Evolutionary conservation across 805 yeast genomes (phyloP).

Genomic region (Hanseniaspora vineae): DNA sequence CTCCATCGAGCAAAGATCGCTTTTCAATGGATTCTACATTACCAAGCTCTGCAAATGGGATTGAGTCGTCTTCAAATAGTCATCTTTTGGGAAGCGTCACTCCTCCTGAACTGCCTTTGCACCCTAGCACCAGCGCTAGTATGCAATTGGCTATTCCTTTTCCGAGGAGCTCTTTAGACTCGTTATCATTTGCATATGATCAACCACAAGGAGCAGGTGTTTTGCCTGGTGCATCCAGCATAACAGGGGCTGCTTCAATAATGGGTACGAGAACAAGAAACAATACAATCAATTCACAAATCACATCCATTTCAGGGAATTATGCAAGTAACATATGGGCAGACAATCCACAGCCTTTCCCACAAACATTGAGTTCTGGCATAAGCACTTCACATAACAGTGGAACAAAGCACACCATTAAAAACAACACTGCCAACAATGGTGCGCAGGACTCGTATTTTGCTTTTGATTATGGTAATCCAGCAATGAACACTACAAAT

Average conservation of each 20-base stretch:
- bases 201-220: slow-evolving; percentile 5
- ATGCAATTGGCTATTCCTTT: slow-evolving; percentile 9
- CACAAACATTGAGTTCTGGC: background rate
- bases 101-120: background rate
- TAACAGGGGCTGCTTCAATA: background rate
- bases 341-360: background rate
- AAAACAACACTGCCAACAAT: background rate
- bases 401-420: background rate
- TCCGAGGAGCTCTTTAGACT: slow-evolving; percentile 22
- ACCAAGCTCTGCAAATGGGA: too few relatives aligned
- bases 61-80: too few relatives aligned
- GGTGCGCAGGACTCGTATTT: background rate
- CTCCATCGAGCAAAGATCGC: too few relatives aligned
- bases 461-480: too few relatives aligned
- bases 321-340: slow-evolving; percentile 19
- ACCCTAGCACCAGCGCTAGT: background rate
- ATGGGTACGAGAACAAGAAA: slow-evolving; percentile 20
- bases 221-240: too few relatives aligned
- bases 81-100: background rate
- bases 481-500: too few relatives aligned
- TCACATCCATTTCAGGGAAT: slow-evolving; percentile 20
- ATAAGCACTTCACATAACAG: background rate
- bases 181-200: slow-evolving; percentile 12
- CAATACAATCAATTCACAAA: slow-evolving; percentile 24
- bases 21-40: too few relatives aligned